Base-by-base conservation (phyloP, 1,139 yeast species). In the Sugiyamaella japonica region DNA sequence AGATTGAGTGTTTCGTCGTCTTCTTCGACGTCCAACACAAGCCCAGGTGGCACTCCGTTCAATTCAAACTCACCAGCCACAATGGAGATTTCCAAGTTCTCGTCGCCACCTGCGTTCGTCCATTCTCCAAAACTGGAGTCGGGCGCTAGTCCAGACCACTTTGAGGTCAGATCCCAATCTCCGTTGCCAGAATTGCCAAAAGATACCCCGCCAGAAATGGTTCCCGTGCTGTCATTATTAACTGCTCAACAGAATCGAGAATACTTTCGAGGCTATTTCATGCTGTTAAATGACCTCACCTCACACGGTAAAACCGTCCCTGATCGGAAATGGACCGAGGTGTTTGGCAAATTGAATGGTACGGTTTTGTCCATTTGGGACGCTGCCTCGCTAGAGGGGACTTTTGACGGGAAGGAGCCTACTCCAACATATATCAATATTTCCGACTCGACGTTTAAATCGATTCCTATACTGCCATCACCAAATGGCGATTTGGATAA, bases 281-380 rank as follows among this genome's bases (percentile, higher is more conserved):
- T 75, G 74, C 61, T 74, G 15, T 65, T 74, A 17, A 63, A 69
- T 50, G 78, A 74, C 56, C 65, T 75, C 50, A 70, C 71, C 59
- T 61, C 70, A 50, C 65, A 90, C 63, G 99, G 98, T 9, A 81
- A 85, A 58, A 93, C 96, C 0, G 77, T 79, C 1, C 81, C 84
- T 0, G 89, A 86, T 53, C 77, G 97, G 51, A 80, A 81, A 64
- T 93, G 99, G 99, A 79, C 80, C 57, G 97, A 93, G 70, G 97
- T 90, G 15, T 93, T 87, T 70, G 98, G 96, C 46, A 89, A 89
- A 28, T 76, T 93, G 47, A 83, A 89, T 7, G 99, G 99, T 13
- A 88, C 90, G 57, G 96, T 90, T 64, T 74, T 93, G 58, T 95
- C 97, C 0, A 82, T 89, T 61, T 91, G 97, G 97, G 91, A 89